Evolutionary conservation across 1,284 basidiomycete genomes (phyloP).

Genomic region (Pyrrhoderma noxium): DNA sequence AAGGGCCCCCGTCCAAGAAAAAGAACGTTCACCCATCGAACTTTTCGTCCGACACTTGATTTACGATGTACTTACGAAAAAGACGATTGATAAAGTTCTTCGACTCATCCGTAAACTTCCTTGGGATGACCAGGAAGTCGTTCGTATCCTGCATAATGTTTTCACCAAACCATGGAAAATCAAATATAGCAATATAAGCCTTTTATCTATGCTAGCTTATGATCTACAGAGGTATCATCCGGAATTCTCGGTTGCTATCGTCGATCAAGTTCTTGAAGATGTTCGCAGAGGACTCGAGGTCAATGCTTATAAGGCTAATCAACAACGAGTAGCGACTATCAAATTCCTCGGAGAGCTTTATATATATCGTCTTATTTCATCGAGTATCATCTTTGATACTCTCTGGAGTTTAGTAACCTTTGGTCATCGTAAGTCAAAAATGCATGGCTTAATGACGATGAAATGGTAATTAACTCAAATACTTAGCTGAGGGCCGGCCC

Average conservation of each 20-base stretch:
- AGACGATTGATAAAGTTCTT: conserved; percentile 88
- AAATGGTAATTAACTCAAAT: conserved; percentile 6
- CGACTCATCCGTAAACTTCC: conserved; percentile 89
- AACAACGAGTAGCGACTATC: conserved; percentile 83
- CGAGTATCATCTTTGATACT: conserved; percentile 86
- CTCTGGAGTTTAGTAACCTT: conserved; percentile 95
- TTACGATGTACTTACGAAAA: conserved; percentile 85
- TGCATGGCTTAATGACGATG: conserved; percentile 1
- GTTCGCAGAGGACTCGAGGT: conserved; percentile 86
- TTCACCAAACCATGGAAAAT: conserved; percentile 98
- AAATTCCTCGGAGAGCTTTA: conserved; percentile 97
- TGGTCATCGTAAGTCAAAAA: conserved; percentile 74
- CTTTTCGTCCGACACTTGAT: conserved; percentile 91
- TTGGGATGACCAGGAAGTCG: conserved; percentile 75
- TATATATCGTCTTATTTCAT: conserved; percentile 91
- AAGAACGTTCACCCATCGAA: conserved; percentile 83
- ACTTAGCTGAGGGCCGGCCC: conserved; percentile 78
- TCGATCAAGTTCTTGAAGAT: conserved; percentile 94
- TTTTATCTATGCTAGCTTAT: conserved; percentile 91
- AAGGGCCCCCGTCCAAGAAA: conserved; percentile 76
- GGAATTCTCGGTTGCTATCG: conserved; percentile 79
- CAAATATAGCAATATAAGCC: conserved; percentile 83
- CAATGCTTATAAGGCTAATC: conserved; percentile 93
- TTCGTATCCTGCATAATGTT: conserved; percentile 58
- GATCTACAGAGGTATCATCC: conserved; percentile 91